These are phyloP conservation scores for Juglanconis sp. DNA, from an alignment of 2,329 filamentous ascomycete genomes.

Conservation along the genomic window DNA sequence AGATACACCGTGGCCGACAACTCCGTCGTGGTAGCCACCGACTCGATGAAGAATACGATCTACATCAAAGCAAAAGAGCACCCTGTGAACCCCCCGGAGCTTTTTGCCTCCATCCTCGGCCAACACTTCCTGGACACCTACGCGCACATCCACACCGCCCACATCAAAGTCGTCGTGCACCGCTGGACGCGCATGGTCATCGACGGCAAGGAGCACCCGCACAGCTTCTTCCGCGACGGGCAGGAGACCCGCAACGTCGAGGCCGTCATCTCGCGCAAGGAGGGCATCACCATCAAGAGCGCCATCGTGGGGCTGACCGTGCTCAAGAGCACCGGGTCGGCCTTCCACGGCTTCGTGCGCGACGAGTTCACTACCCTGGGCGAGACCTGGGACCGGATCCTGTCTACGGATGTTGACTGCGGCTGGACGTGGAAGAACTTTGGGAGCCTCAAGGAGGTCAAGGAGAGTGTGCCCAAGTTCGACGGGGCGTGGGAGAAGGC, in stretches of 20 bases:
- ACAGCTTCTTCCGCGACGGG: constrained; percentile 90
- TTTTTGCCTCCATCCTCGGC: constrained; percentile 81
- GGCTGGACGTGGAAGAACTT: constrained; percentile 83
- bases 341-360: constrained; percentile 90
- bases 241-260: constrained; percentile 83
- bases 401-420: constrained; percentile 88
- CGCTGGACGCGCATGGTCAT: constrained; percentile 88
- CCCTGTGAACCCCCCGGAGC: constrained; percentile 87
- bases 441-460: constrained; percentile 62
- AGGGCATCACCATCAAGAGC: constrained; percentile 73
- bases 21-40: constrained; percentile 89
- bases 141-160: constrained; percentile 79
- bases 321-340: constrained; percentile 93
- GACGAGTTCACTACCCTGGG: constrained; percentile 90
- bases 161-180: constrained; percentile 79
- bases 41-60: constrained; percentile 96
- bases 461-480: constrained; percentile 63
- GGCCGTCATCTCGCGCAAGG: constrained; percentile 62
- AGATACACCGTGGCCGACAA: constrained; percentile 95
- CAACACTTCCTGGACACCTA: constrained; percentile 88
- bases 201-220: constrained; percentile 86
- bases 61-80: constrained; percentile 94
- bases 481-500: constrained; percentile 75
- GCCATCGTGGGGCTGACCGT: constrained; percentile 80
- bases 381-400: constrained; percentile 91